phyloP scores from a whole-genome alignment of 2,329 filamentous ascomycete genomes.

The Talaromyces sp. region DNA sequence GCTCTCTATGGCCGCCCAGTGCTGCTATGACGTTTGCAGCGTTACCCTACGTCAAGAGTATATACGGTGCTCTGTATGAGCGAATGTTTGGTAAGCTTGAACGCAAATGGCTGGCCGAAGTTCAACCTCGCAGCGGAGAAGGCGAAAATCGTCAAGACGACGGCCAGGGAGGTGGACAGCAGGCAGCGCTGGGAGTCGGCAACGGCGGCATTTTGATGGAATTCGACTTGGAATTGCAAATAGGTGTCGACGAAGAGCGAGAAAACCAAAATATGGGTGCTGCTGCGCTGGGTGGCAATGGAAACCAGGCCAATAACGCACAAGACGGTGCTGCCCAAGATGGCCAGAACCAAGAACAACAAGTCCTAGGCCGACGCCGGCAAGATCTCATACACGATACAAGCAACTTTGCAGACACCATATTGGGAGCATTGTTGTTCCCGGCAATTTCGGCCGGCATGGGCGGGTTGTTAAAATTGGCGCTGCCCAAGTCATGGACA shows the following conservation, averaged over 20 bases:
- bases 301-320: neutral
- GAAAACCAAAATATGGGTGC: slow-evolving; percentile 32
- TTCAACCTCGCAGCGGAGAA: slow-evolving; percentile 46
- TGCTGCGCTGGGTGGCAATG: slow-evolving; percentile 19
- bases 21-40: slow-evolving; percentile 60
- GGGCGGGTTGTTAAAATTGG: slow-evolving; percentile 65
- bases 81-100: slow-evolving; percentile 53
- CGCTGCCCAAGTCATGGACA: slow-evolving; percentile 65
- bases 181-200: slow-evolving; percentile 16
- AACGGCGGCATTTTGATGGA: slow-evolving; percentile 43
- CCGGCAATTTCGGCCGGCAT: slow-evolving; percentile 73
- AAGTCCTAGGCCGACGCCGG: slow-evolving; percentile 33
- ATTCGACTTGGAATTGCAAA: slow-evolving; percentile 46
- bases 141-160: slow-evolving; percentile 30
- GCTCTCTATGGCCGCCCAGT: slow-evolving; percentile 60
- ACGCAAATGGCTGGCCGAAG: slow-evolving; percentile 56
- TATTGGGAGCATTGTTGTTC: slow-evolving; percentile 68
- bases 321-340: neutral
- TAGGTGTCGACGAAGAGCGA: slow-evolving; percentile 38
- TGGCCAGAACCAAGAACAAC: slow-evolving; percentile 17
- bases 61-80: slow-evolving; percentile 60
- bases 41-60: slow-evolving; percentile 58
- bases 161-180: slow-evolving; percentile 26
- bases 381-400: slow-evolving; percentile 49
- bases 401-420: slow-evolving; percentile 51